Conservation (phyloP, 345 rosid genomes). For the Raphanus sativus region DNA sequence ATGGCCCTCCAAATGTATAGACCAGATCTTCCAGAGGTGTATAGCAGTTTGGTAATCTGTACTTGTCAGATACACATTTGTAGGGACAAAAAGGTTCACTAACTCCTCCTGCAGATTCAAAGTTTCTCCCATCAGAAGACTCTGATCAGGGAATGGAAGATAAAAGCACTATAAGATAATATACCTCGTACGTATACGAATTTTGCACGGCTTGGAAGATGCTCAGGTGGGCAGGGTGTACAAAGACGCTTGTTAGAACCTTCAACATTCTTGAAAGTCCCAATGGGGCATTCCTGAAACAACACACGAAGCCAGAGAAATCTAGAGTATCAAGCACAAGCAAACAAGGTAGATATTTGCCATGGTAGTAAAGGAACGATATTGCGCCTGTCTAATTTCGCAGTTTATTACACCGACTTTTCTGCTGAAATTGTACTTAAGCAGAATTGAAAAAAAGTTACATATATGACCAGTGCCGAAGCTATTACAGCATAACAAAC, state of each 20-base stretch:
- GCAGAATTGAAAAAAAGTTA: slow-evolving; percentile 9
- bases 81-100: slow-evolving; percentile 69
- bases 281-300: slow-evolving; percentile 91
- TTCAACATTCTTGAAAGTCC: slow-evolving; percentile 81
- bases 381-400: background rate
- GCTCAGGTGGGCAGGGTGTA: slow-evolving; percentile 72
- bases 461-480: background rate
- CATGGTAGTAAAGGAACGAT: background rate
- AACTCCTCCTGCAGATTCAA: slow-evolving; percentile 76
- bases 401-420: slow-evolving; percentile 3
- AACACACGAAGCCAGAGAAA: slow-evolving; percentile 14
- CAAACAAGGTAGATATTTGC: slow-evolving; percentile 19
- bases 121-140: slow-evolving; percentile 31
- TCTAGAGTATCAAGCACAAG: slow-evolving; percentile 13
- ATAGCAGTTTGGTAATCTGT: slow-evolving; percentile 93
- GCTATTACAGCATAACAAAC: slow-evolving; percentile 7
- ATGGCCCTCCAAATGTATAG: slow-evolving; percentile 93
- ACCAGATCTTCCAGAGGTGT: slow-evolving; percentile 95
- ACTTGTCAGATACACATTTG: slow-evolving; percentile 81
- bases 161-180: slow-evolving; percentile 9
- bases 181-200: slow-evolving; percentile 84
- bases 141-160: slow-evolving; percentile 16
- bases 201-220: slow-evolving; percentile 80
- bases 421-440: background rate
- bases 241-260: slow-evolving; percentile 89